A percentile compares a stretch with the other conserved stretches of the same genome.
Conservation (phyloP, 164 flowering plant genomes). For the Liriodendron chinense region DNA sequence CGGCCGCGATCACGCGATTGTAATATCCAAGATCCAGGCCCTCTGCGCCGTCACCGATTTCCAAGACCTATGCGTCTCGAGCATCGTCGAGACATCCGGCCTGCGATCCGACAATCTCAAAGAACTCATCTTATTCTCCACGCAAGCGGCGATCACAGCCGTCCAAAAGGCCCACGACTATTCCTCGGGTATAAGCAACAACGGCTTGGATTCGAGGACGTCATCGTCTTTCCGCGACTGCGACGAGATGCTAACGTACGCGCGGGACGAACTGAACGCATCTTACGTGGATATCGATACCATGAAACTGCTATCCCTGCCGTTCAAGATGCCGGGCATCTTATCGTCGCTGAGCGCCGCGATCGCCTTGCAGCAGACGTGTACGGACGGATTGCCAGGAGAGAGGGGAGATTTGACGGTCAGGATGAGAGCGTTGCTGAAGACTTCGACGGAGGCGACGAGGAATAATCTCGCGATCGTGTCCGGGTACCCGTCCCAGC, state of each 20-base stretch:
- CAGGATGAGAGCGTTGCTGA: neutral
- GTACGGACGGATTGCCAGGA: neutral
- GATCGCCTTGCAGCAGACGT: constrained; percentile 6
- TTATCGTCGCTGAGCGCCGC: constrained; percentile 9
- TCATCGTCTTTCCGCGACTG: constrained; percentile 25
- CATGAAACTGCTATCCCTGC: constrained; percentile 11
- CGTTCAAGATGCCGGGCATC: constrained; percentile 18
- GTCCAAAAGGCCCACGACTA: neutral
- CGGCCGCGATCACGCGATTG: neutral
- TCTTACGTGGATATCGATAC: constrained; percentile 29
- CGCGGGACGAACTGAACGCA: constrained; percentile 34
- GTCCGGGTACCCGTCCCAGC: neutral
- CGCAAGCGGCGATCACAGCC: neutral
- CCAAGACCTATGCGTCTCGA: constrained; percentile 2
- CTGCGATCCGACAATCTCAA: neutral
- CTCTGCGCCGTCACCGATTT: neutral
- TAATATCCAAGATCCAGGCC: neutral
- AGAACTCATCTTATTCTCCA: neutral
- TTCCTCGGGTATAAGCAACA: neutral
- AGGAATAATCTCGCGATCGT: neutral
- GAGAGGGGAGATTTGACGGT: neutral
- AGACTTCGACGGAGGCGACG: constrained; percentile 3
- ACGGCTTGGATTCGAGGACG: neutral
- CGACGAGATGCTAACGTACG: constrained; percentile 32
- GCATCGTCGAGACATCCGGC: neutral